Percentiles rank a stretch among this genome's conserved stretches.
Conservation (phyloP, 164 flowering plant genomes). For the Cinnamomum micranthum region DNA sequence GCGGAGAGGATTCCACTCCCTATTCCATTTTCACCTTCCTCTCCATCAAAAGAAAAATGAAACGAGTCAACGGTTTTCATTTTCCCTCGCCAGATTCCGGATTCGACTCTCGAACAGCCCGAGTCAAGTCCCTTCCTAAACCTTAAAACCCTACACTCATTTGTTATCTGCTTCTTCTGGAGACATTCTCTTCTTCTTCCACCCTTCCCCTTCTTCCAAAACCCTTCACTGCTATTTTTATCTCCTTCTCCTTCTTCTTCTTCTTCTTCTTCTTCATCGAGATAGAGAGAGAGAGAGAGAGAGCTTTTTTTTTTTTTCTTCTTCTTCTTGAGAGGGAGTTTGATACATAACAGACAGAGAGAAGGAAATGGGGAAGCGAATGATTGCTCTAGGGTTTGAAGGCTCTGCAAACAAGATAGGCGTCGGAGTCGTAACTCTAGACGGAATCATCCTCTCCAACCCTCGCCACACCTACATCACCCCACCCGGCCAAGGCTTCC, state of each 20-base stretch:
- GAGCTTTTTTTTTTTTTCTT: not conserved
- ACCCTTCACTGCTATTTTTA: not conserved
- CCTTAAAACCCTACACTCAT: not conserved
- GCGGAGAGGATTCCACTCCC: no score
- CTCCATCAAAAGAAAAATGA: no score
- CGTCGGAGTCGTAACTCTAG: slow-evolving; percentile 90
- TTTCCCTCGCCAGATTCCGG: not conserved
- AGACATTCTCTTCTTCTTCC: not conserved
- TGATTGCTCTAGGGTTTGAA: slow-evolving; percentile 83
- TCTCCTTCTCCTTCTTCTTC: no score
- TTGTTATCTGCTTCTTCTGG: no score
- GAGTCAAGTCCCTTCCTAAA: no score
- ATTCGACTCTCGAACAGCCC: not conserved
- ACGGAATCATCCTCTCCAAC: slow-evolving; percentile 81
- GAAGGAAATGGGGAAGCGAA: not conserved
- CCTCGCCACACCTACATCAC: slow-evolving; percentile 96
- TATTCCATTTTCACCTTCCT: no score
- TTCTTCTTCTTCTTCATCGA: no score
- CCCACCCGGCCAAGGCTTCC: slow-evolving; percentile 97
- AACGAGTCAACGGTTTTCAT: no score
- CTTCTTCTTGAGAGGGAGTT: not conserved
- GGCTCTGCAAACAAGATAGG: slow-evolving; percentile 98
- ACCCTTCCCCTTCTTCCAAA: not conserved
- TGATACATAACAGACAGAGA: not conserved
- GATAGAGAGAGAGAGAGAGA: not conserved